Base-by-base conservation (phyloP, 2,329 filamentous ascomycete genomes). In the Trichophyton rubrum region DNA sequence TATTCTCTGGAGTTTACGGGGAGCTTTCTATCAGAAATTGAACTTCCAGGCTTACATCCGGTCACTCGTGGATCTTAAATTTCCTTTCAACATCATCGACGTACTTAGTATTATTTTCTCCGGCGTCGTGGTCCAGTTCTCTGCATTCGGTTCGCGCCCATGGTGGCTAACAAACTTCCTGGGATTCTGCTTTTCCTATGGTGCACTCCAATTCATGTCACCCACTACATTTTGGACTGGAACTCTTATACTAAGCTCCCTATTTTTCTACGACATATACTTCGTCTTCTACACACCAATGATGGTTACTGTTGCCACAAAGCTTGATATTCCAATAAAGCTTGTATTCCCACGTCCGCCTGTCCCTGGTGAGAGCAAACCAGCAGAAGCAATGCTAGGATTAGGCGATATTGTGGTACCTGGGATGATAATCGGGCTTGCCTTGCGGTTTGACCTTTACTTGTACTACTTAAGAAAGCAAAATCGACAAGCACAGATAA, bases 241-340 rank as follows among this genome's bases (percentile, higher is more conserved):
- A 0, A 87, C 86, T 5, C 73, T 91, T 49, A 85, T 97, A 8
- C 78, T 97, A 1, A 76, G 79, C 8, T 89, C 87, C 0, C 78
- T 97, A 0, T 97, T 97, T 76, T 84, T 95, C 69, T 99, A 99
- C 69, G 92, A 99, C 70, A 92, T 99, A 56, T 85, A 93, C 72
- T 80, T 81, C 64, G 79, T 80, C 22, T 81, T 80, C 65, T 81
- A 77, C 64, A 79, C 79, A 0, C 79, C 79, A 0, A 69, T 80
- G 62, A 81, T 81, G 74, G 78, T 81, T 7, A 79, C 78, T 2
- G 79, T 99, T 7, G 93, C 92, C 11, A 95, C 87, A 6, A 87
- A 86, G 45, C 78, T 99, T 27, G 92, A 99, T 66, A 88, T 92
- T 0, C 93, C 92, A 0, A 93, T 96, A 72, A 97, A 96, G 71